Conservation (phyloP, 2,329 filamentous ascomycete species). For the Septoria petroselini region DNA sequence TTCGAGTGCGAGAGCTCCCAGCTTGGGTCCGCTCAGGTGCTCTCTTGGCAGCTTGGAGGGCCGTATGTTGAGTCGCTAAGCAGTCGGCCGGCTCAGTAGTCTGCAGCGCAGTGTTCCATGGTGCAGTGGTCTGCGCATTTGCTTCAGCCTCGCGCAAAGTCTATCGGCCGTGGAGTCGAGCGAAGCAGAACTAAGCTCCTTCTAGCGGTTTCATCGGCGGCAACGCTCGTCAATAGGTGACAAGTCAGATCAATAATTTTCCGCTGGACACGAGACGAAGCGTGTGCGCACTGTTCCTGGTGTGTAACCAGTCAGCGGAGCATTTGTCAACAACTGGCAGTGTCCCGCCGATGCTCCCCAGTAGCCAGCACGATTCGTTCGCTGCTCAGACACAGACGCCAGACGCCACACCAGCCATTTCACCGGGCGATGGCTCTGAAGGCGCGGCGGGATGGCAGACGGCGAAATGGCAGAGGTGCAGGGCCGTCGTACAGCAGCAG, state of each 20-base stretch:
- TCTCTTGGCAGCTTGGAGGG: background rate
- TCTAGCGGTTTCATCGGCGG: constrained; percentile 8
- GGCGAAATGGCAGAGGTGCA: background rate
- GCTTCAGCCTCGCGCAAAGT: constrained; percentile 15
- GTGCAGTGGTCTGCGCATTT: background rate
- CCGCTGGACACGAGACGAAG: no score
- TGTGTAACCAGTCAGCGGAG: background rate
- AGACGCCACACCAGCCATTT: background rate
- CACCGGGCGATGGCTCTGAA: background rate
- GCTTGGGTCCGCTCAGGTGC: background rate
- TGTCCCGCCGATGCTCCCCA: background rate
- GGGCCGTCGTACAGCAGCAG: no score
- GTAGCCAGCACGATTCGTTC: no score
- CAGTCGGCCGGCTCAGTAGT: background rate
- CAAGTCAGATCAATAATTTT: no score
- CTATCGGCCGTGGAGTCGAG: background rate
- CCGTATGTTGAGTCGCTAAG: background rate
- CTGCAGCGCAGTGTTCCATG: background rate
- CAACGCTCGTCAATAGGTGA: no score
- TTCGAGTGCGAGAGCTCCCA: background rate
- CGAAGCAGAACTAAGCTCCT: background rate
- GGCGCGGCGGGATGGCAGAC: constrained; percentile 5
- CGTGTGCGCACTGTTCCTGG: background rate
- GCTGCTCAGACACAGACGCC: no score
- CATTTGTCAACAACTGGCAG: background rate